Conservation (phyloP, 257 asterid genomes). For the Nemophila menziesii region DNA sequence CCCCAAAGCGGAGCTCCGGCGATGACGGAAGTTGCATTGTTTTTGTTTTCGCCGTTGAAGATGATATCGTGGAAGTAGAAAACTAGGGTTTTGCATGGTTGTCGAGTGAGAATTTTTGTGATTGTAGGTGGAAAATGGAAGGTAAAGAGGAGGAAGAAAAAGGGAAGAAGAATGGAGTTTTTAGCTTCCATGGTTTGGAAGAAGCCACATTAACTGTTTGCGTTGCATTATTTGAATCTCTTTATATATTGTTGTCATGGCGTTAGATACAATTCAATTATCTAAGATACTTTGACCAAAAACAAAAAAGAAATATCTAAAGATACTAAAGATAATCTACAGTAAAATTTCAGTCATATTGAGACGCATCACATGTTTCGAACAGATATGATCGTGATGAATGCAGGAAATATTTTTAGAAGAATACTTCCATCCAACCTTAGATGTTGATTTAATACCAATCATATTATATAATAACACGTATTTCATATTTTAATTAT, state of each 20-base stretch:
- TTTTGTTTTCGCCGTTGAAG: slow-evolving; percentile 46
- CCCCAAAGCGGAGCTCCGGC: slow-evolving; percentile 64
- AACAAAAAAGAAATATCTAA: no score
- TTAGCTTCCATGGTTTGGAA: not conserved
- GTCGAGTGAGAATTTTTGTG: slow-evolving; percentile 5
- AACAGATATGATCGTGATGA: no score
- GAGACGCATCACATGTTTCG: no score
- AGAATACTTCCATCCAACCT: no score
- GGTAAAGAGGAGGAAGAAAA: not conserved
- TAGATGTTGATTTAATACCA: no score
- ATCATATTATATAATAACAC: no score
- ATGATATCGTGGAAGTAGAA: slow-evolving; percentile 71
- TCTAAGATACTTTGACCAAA: no score
- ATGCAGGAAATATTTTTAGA: no score
- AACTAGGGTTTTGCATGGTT: slow-evolving; percentile 45
- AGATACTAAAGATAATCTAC: no score
- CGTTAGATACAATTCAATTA: no score
- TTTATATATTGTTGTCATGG: slow-evolving; percentile 2
- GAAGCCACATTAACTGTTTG: not conserved
- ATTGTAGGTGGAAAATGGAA: not conserved
- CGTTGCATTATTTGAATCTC: not conserved
- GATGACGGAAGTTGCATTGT: slow-evolving; percentile 58
- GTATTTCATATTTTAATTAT: no score
- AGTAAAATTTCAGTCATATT: no score
- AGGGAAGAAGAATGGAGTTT: not conserved